Conservation (phyloP, 2,329 filamentous ascomycete species). For the Cladosporium sphaerospermum region DNA sequence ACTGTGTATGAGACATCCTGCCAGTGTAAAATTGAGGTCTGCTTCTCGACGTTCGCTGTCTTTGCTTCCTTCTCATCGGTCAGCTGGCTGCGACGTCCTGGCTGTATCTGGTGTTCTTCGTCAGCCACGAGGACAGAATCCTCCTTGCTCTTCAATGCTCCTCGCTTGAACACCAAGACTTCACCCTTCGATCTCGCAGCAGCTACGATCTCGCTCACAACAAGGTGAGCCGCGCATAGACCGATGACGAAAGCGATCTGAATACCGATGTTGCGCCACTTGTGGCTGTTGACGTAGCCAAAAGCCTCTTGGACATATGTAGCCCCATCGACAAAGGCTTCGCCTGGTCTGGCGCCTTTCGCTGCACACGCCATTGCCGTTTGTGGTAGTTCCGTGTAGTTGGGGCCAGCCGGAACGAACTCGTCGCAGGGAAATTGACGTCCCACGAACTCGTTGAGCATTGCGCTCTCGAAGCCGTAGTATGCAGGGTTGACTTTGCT, state of each 20-base stretch:
- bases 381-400: conserved; percentile 18
- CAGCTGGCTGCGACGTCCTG: conserved; percentile 11
- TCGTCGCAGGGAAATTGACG: conserved; percentile 49
- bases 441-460: conserved; percentile 51
- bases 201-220: conserved; percentile 57
- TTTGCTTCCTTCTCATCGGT: conserved; percentile 31
- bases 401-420: conserved; percentile 18
- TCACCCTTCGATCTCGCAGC: conserved; percentile 56
- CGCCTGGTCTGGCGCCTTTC: conserved; percentile 50
- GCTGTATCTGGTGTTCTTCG: conserved; percentile 35
- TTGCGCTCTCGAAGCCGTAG: conserved; percentile 18
- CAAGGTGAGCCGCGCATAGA: conserved; percentile 56
- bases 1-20: conserved; percentile 51
- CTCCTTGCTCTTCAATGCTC: conserved; percentile 28
- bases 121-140: conserved; percentile 34
- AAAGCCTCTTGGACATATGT: conserved; percentile 51
- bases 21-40: conserved; percentile 68
- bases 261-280: conserved; percentile 58
- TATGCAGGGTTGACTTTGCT: conserved; percentile 46
- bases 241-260: conserved; percentile 56
- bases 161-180: conserved; percentile 53
- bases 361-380: conserved; percentile 27
- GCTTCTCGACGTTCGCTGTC: conserved; percentile 45
- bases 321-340: conserved; percentile 51
- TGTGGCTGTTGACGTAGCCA: conserved; percentile 50